Evolutionary conservation across 441 rosid genomes (phyloP).

Genomic region (Biscutella laevigata): DNA sequence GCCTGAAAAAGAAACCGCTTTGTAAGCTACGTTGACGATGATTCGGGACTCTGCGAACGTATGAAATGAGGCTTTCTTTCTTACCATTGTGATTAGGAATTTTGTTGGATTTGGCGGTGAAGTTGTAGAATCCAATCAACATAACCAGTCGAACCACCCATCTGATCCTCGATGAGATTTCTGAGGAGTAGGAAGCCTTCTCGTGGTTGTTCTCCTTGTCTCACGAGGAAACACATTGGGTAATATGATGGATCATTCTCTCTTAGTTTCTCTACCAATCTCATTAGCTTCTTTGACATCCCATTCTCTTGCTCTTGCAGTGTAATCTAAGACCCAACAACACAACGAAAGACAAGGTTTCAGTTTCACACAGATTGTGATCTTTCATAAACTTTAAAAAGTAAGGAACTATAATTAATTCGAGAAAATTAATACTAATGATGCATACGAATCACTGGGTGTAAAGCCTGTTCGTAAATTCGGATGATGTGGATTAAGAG

Average conservation of each 20-base stretch:
- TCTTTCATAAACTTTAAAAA: neutral
- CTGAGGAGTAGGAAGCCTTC: conserved; percentile 78
- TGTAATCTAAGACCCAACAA: conserved; percentile 51
- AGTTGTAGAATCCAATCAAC: conserved; percentile 74
- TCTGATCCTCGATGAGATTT: conserved; percentile 81
- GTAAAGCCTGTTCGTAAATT: neutral
- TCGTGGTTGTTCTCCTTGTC: conserved; percentile 98
- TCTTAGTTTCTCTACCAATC: conserved; percentile 53
- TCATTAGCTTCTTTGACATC: conserved; percentile 75
- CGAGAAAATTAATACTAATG: neutral
- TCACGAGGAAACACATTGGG: conserved; percentile 64
- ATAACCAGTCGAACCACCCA: conserved; percentile 66
- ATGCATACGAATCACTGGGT: neutral
- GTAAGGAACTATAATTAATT: neutral
- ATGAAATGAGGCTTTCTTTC: conserved; percentile 10
- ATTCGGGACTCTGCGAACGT: neutral
- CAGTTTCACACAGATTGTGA: conserved; percentile 12
- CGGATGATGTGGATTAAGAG: neutral
- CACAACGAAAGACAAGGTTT: conserved; percentile 4
- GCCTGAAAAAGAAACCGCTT: neutral
- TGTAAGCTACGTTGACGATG: neutral
- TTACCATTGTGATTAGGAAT: conserved; percentile 42
- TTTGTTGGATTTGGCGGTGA: conserved; percentile 83
- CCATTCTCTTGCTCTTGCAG: conserved; percentile 59
- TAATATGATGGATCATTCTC: conserved; percentile 65